Evolutionary conservation across 176 grass and related monocot species (phyloP).

Genomic region (Phyllostachys edulis): DNA sequence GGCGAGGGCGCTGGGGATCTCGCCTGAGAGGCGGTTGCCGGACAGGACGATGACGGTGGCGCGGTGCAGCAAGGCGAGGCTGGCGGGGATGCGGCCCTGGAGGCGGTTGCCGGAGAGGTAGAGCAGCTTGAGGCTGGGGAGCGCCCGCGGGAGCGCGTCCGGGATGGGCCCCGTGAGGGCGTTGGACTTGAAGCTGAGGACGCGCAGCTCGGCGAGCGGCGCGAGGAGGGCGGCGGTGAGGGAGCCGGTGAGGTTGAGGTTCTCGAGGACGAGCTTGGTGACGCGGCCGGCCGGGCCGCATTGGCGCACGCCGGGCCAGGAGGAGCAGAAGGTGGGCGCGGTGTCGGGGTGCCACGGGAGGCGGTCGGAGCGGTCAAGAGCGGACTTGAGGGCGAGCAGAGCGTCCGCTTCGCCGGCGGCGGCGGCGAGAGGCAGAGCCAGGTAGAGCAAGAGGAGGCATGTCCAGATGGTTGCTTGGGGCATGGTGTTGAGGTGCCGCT

Average conservation of each 20-base stretch:
- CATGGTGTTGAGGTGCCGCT: background rate
- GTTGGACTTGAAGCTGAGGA: constrained; percentile 91
- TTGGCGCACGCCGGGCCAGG: constrained; percentile 74
- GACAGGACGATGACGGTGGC: constrained; percentile 77
- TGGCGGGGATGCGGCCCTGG: constrained; percentile 56
- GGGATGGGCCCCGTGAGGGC: constrained; percentile 70
- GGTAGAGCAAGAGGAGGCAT: background rate
- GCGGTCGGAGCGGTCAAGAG: constrained; percentile 55
- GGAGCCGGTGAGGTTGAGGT: constrained; percentile 69
- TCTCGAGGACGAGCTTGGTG: constrained; percentile 91
- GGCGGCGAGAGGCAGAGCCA: background rate
- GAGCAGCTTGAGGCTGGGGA: constrained; percentile 80
- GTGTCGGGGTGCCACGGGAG: constrained; percentile 59
- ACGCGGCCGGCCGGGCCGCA: constrained; percentile 47
- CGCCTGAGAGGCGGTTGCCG: constrained; percentile 58
- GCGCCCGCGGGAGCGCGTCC: constrained; percentile 49
- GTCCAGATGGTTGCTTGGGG: background rate
- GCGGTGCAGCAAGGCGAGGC: constrained; percentile 63
- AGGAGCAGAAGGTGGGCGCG: constrained; percentile 39
- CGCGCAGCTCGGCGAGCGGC: constrained; percentile 71
- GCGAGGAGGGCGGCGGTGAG: constrained; percentile 51
- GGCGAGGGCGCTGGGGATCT: constrained; percentile 58
- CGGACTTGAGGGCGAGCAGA: constrained; percentile 63
- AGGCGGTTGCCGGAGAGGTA: constrained; percentile 79
- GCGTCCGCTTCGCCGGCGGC: constrained; percentile 47